Conservation (phyloP, 2,329 filamentous ascomycete species). For the Phaeosphaeria sp. region DNA sequence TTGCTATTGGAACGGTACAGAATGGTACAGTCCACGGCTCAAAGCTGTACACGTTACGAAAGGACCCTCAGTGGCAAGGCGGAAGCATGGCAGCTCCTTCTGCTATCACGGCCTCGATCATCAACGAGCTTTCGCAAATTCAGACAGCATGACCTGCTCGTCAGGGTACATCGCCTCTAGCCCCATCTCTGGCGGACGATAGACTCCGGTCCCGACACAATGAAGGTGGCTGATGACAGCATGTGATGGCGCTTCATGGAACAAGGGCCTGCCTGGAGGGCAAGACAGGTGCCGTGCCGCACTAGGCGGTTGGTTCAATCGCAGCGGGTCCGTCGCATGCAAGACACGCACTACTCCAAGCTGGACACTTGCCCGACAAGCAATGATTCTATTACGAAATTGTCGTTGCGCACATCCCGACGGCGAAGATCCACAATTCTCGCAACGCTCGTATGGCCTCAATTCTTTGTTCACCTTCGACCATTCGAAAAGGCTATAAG, state of each 20-base stretch:
- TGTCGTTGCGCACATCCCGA: constrained; percentile 21
- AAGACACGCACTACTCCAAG: constrained; percentile 21
- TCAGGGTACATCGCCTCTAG: constrained; percentile 5
- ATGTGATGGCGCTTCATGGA: constrained; percentile 22
- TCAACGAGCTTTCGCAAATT: neutral
- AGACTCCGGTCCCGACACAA: constrained; percentile 8
- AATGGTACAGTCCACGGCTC: no score
- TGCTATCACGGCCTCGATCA: neutral
- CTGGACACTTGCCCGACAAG: constrained; percentile 22
- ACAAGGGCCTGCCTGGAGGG: constrained; percentile 23
- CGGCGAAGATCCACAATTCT: constrained; percentile 6
- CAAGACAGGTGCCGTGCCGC: constrained; percentile 23
- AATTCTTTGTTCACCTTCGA: neutral
- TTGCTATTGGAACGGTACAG: no score
- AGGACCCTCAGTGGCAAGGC: no score
- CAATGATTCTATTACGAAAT: constrained; percentile 17
- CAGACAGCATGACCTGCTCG: neutral
- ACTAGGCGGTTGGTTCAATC: constrained; percentile 26
- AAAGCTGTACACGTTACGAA: no score
- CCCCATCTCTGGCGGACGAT: constrained; percentile 9
- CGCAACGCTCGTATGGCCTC: neutral
- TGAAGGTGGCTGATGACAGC: constrained; percentile 10
- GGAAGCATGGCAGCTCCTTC: neutral
- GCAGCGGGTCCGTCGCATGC: constrained; percentile 20
- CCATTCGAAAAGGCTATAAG: neutral